Conservation (phyloP, 2,329 filamentous ascomycete genomes). For the Paraphaeosphaeria minitans region DNA sequence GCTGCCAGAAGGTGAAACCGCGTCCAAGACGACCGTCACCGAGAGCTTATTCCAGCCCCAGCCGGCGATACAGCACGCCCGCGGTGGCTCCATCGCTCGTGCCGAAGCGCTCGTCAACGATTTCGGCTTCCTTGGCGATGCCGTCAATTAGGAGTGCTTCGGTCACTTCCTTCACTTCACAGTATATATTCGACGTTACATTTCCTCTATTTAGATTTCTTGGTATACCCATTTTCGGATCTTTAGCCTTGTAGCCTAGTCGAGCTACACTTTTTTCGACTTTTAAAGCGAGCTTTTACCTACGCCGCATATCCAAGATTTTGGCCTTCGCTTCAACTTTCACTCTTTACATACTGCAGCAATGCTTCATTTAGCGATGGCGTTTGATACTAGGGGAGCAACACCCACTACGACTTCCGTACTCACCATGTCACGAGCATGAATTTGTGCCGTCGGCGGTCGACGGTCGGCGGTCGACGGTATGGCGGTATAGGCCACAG, state of each 20-base stretch:
- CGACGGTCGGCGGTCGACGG: background rate
- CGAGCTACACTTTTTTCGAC: background rate
- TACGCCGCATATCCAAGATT: background rate
- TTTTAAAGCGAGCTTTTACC: background rate
- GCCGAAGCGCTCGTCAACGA: constrained; percentile 36
- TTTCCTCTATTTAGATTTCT: constrained; percentile 1
- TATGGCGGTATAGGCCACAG: background rate
- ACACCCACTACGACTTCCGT: background rate
- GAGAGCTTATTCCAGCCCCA: constrained; percentile 18
- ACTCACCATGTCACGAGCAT: background rate
- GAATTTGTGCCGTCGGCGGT: background rate
- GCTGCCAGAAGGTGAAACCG: constrained; percentile 35
- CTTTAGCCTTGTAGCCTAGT: background rate
- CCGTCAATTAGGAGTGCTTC: constrained; percentile 27
- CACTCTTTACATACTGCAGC: background rate
- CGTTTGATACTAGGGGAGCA: background rate
- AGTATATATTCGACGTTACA: constrained; percentile 9
- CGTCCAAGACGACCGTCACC: constrained; percentile 34
- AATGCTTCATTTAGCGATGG: constrained; percentile 13
- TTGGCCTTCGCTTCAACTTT: background rate
- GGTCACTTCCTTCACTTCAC: background rate
- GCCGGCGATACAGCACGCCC: constrained; percentile 21
- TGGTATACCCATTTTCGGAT: constrained; percentile 8
- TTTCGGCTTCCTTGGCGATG: constrained; percentile 41
- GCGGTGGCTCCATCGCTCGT: constrained; percentile 31